phyloP scores from a whole-genome alignment of 2,329 filamentous ascomycete species.

The Cordyceps pruinosa region DNA sequence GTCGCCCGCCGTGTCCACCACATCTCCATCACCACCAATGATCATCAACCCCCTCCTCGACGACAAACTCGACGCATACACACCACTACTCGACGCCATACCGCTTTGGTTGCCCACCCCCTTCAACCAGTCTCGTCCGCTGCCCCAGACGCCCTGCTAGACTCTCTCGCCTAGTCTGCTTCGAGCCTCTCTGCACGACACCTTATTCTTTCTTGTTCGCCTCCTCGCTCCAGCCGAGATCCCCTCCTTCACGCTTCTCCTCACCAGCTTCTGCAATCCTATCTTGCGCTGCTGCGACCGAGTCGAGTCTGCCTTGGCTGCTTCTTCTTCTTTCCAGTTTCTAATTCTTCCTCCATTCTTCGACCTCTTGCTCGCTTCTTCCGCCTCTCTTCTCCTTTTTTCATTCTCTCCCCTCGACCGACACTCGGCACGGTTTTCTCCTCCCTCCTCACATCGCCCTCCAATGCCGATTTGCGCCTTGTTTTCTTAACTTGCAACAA shows the following conservation, averaged over 20 bases:
- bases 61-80: conserved; percentile 5
- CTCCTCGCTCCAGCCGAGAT: conserved; percentile 9
- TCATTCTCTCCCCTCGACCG: neutral
- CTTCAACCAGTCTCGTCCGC: conserved; percentile 1
- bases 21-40: conserved; percentile 7
- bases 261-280: conserved; percentile 9
- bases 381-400: neutral
- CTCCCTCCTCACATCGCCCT: neutral
- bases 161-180: conserved; percentile 5
- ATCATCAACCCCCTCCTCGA: conserved; percentile 4
- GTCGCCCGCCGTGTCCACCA: conserved; percentile 1
- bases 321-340: neutral
- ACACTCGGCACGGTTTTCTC: neutral
- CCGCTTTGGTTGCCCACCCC: conserved; percentile 2
- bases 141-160: neutral
- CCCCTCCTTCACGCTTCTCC: conserved; percentile 9
- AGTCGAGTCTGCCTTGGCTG: conserved; percentile 3
- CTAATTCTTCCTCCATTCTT: too few relatives aligned
- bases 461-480: conserved; percentile 5
- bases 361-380: neutral
- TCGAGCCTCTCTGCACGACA: conserved; percentile 7
- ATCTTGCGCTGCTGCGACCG: conserved; percentile 10
- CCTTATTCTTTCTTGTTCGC: conserved; percentile 5
- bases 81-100: conserved; percentile 1
- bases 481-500: conserved; percentile 1